phyloP scores from a whole-genome alignment of 805 yeast genomes.

The Vanderwaltozyma polyspora region DNA sequence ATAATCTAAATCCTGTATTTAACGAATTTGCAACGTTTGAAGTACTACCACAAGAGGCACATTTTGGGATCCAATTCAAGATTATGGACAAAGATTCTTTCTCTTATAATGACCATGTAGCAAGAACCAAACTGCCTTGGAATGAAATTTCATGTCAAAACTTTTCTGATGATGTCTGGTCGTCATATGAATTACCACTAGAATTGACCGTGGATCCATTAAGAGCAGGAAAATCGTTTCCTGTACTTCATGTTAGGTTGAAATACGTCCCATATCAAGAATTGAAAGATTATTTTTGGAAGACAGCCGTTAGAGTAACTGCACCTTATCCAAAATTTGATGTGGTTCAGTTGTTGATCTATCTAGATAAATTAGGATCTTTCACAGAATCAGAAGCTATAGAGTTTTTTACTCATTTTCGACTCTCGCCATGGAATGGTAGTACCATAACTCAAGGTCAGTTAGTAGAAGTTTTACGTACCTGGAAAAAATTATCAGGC shows the following conservation, averaged over 20 bases:
- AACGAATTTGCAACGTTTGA: constrained; percentile 76
- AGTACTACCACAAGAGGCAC: constrained; percentile 51
- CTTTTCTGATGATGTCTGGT: constrained; percentile 18
- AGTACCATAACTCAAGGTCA: constrained; percentile 37
- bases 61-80: constrained; percentile 55
- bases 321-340: constrained; percentile 33
- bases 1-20: constrained; percentile 71
- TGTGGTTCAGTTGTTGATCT: constrained; percentile 47
- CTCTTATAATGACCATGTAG: constrained; percentile 76
- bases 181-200: constrained; percentile 29
- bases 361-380: constrained; percentile 41
- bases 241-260: constrained; percentile 48
- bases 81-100: constrained; percentile 78
- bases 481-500: constrained; percentile 22
- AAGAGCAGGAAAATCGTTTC: constrained; percentile 16
- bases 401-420: constrained; percentile 37
- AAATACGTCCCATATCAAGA: constrained; percentile 56
- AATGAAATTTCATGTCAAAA: constrained; percentile 31
- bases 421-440: constrained; percentile 40
- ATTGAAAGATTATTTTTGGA: constrained; percentile 63
- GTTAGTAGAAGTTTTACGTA: constrained; percentile 37
- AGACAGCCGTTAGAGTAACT: constrained; percentile 37
- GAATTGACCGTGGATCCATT: constrained; percentile 13
- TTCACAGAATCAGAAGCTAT: constrained; percentile 45
- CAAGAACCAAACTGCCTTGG: constrained; percentile 48